Evolutionary conservation across 1,284 basidiomycete genomes (phyloP).

Genomic region (Mycosarcoma maydis): DNA sequence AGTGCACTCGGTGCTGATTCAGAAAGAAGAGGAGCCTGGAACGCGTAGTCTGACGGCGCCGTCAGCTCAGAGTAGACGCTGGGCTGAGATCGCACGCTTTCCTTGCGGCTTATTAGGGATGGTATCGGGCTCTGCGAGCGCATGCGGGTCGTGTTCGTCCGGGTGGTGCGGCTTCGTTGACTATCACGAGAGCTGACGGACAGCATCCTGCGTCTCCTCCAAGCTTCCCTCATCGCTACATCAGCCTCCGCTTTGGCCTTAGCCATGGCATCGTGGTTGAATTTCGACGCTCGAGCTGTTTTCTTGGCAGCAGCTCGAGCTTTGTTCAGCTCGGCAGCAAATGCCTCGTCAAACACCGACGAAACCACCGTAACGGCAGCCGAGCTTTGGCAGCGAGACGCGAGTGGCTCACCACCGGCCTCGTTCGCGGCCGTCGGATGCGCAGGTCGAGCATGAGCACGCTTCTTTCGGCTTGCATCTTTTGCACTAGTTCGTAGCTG

Average conservation of each 20-base stretch:
- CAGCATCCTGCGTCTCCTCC: slow-evolving; percentile 30
- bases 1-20: background rate
- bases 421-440: slow-evolving; percentile 6
- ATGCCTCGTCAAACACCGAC: slow-evolving; percentile 38
- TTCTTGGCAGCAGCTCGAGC: background rate
- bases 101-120: slow-evolving; percentile 11
- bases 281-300: background rate
- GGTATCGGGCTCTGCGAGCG: background rate
- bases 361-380: slow-evolving; percentile 31
- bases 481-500: slow-evolving; percentile 6
- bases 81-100: slow-evolving; percentile 21
- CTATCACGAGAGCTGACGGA: slow-evolving; percentile 39
- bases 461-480: slow-evolving; percentile 21
- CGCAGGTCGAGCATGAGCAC: slow-evolving; percentile 8
- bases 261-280: slow-evolving; percentile 12
- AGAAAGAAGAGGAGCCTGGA: slow-evolving; percentile 32
- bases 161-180: slow-evolving; percentile 22
- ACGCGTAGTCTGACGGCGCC: slow-evolving; percentile 38
- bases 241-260: slow-evolving; percentile 33
- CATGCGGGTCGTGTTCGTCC: too few species aligned
- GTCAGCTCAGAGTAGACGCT: slow-evolving; percentile 47
- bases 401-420: slow-evolving; percentile 4
- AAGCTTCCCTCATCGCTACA: slow-evolving; percentile 22
- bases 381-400: slow-evolving; percentile 32
- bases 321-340: slow-evolving; percentile 16